Evolutionary conservation across 2,329 filamentous ascomycete genomes (phyloP), one percentile per base, ranked within the genome.

Genomic region (Diaporthe citriasiana): DNA sequence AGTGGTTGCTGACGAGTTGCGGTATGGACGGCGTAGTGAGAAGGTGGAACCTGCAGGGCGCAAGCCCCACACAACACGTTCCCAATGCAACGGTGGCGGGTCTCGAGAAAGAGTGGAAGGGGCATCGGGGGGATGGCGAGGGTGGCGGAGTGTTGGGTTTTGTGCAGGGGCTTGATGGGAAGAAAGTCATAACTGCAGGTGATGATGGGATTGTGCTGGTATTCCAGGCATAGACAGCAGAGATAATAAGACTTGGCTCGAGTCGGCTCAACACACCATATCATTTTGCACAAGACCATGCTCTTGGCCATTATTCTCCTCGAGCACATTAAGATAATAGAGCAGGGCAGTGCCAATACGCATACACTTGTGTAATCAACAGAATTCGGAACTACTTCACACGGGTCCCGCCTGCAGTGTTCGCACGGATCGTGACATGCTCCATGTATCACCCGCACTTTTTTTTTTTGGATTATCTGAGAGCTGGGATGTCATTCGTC

Each of bases 21-120:
- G 97, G 97, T 12, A 94, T 98, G 88, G 97, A 99, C 80, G 96
- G 97, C 25, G 95, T 95, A 0, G 91, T 99, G 27, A 89, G 94
- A 79, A 88, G 95, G 75, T 99, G 97, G 97, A 96, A 99, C 83
- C 81, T 91, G 70, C 84, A 88, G n/a, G 88, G 87, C n/a, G 84
- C 83, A 19, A 82, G 83, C 15, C 76, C 80, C 17, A 66, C 51
- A 63, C 74, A 74, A 50, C 70, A 71, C 53, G 45, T 73, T 66
- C 70, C 71, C 45, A 72, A 70, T 27, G 71, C 89, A 0, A 91
- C 90, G 2, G 90, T 88, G 12, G 91, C 91, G 70, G 95, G 94
- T 0, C 85, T 97, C 70, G 85, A 94, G 33, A 93, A 92, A 77
- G 95, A 98, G 84, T 98, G 95, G 95, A 95, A 89, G 82, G 97